phyloP scores from a whole-genome alignment of 2,329 filamentous ascomycete species.

The Penicillium sp. region DNA sequence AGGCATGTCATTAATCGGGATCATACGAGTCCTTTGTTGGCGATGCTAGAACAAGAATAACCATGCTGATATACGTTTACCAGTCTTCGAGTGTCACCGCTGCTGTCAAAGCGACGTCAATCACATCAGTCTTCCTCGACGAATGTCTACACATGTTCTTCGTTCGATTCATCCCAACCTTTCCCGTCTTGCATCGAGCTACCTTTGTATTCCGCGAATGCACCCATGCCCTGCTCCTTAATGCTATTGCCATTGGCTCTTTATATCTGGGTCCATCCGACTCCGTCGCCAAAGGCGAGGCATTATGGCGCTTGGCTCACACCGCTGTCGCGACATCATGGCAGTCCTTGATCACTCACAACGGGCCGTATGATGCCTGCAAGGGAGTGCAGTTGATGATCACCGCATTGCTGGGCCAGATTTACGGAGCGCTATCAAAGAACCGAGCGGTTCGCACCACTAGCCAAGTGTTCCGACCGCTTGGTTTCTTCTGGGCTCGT shows the following conservation, averaged over 20 bases:
- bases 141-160: constrained; percentile 58
- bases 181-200: constrained; percentile 53
- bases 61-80: constrained; percentile 2
- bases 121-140: constrained; percentile 55
- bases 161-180: constrained; percentile 53
- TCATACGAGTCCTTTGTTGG: background rate
- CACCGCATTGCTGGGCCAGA: constrained; percentile 51
- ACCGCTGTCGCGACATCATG: constrained; percentile 55
- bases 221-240: constrained; percentile 51
- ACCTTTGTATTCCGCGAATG: constrained; percentile 55
- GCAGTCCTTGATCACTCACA: constrained; percentile 53
- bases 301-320: constrained; percentile 53
- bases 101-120: constrained; percentile 51
- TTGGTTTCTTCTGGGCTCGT: constrained; percentile 55
- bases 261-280: constrained; percentile 53
- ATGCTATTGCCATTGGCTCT: constrained; percentile 55
- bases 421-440: constrained; percentile 53
- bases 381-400: constrained; percentile 53
- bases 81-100: constrained; percentile 53
- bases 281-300: constrained; percentile 53
- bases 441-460: constrained; percentile 52
- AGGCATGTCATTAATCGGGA: background rate
- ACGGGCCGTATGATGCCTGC: constrained; percentile 51
- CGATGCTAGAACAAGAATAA: background rate
- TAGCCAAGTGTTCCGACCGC: constrained; percentile 52